Evolutionary conservation across 2,329 filamentous ascomycete species (phyloP), one percentile per base, ranked within the genome.

Genomic region (Cadophora gregata): DNA sequence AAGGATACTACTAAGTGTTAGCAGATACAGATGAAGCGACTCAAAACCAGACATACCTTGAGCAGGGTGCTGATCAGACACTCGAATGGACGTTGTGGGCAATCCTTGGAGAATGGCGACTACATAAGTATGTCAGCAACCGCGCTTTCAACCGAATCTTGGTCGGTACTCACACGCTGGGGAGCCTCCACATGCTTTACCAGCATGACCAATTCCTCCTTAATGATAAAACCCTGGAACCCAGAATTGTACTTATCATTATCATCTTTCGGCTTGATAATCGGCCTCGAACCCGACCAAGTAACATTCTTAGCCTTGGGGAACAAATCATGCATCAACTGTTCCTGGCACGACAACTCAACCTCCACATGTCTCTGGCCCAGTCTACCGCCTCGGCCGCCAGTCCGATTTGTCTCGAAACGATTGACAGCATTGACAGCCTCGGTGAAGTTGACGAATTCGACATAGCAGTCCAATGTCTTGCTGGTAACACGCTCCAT

Each of bases 1-100:
- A 91, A 0, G 88, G 88, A 51, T 88, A 82, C 79, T 90, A 33
- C 38, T 60, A 8, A 53, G 29, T 60, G 48, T 74, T 69, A 74
- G 67, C 45, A 42, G 7, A n/a, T 25, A 21, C 29, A 19, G 47
- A 27, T 42, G 45, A 63, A 7, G 9, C 87, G 67, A 74, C 51
- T n/a, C 9, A 10, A 47, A 38, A 5, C 6, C 12, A 47, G 19
- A 68, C 66, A 31, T 69, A 75, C 75, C 73, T 78, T 78, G 60
- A 73, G 62, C 66, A 78, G 70, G 0, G 85, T 89, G 75, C 86
- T 88, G 71, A 90, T 88, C 72, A 90, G 80, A 74, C 83, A 88
- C 78, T 91, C 88, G 64, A 85, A 90, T 1, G 87, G 85, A 16
- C 88, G 84, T 77, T 90, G 87, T 0, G 87, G 86, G 70, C 86